Base-by-base conservation (phyloP, 257 asterid genomes). In the Phtheirospermum japonicum region DNA sequence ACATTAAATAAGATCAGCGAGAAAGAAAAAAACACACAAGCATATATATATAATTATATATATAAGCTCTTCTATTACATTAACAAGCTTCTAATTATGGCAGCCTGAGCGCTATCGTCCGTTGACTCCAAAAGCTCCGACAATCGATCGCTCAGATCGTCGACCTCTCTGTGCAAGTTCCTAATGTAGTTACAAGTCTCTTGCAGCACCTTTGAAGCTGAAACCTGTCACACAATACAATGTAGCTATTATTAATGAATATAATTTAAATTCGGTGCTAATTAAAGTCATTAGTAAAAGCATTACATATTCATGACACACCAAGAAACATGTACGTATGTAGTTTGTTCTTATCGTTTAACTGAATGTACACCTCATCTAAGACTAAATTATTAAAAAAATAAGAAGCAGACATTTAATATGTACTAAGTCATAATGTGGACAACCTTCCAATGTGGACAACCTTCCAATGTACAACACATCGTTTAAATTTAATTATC, bases 161-260 rank as follows among this genome's bases (percentile, higher is more conserved):
- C 98, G 66, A 92, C 97, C 73, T 92, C 98, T 68, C 85, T 71
- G 73, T 88, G 97, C 77, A 92, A 76, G 83, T 45, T 89, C 66
- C 87, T 71, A 1, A 92, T 89, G 75, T 92, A 86, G 93, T 92
- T 92, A 55, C 98, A 92, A 6, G 98, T 92, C 77, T 92, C 98
- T 34, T 92, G 96, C 84, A 92, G 64, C 68, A 92, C 97, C 75
- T 85, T 92, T 1, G 98, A 84, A 2, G 98, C 95, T 7, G 97
- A 86, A 13, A 70, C 97, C 98, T 91, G 58, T 16, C 48, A 8
- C 49, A 34, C 4, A 57, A 36, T 17, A 8, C 2, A 2, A 32
- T 4, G 1, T 4, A 7, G 5, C n/a, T 4, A 30, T 30, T 12
- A 54, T 54, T 4, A 54, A 13, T 26, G 2, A 3, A 12, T 2